Evolutionary conservation across 108 stramenopile species (phyloP), one percentile per base, ranked within the genome.

Genomic region (Chaetoceros muelleri): DNA sequence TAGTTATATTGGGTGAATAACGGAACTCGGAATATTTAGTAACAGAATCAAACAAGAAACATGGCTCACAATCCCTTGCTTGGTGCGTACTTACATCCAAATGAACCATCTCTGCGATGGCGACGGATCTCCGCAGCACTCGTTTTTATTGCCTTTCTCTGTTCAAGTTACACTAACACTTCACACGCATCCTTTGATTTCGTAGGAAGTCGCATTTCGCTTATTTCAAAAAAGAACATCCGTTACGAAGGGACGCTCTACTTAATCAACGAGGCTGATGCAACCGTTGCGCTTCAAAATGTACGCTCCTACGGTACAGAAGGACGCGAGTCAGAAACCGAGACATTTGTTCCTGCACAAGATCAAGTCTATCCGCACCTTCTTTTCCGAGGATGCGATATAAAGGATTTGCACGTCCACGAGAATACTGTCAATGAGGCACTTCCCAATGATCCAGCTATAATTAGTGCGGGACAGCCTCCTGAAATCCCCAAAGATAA

Each of bases 401-500:
- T 97, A 49, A 97, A 97, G 60, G 96, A 97, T 57, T 75, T 97
- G 55, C 94, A 97, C 64, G 96, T 97, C 3, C 94, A 95, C 62
- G 96, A 96, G 61, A 64, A 70, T 16, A 26, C 57, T 53, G 53
- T 57, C 5, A 49, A 31, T 7, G 46, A 2, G 19, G 7, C 30
- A n/a, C 10, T 53, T 27, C 30, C 44, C 1, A 49, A 55, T n/a
- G 62, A 62, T 24, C 66, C 64, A 3, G 65, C 65, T 21, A 62
- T 60, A 28, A 53, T 67, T 20, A 24, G 20, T 3, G 29, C 72
- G 13, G 52, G 34, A 0, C 60, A 30, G 20, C 60, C 60, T 21
- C 53, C 66, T 20, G 62, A 47, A 3, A 46, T 24, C 26, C n/a
- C n/a, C n/a, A n/a, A n/a, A n/a, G 46, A 48, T 28, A 44, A 51